These are phyloP conservation scores for Mortierella sp. DNA, from an alignment of 371 early-diverging fungal species.

Conservation along the genomic window DNA sequence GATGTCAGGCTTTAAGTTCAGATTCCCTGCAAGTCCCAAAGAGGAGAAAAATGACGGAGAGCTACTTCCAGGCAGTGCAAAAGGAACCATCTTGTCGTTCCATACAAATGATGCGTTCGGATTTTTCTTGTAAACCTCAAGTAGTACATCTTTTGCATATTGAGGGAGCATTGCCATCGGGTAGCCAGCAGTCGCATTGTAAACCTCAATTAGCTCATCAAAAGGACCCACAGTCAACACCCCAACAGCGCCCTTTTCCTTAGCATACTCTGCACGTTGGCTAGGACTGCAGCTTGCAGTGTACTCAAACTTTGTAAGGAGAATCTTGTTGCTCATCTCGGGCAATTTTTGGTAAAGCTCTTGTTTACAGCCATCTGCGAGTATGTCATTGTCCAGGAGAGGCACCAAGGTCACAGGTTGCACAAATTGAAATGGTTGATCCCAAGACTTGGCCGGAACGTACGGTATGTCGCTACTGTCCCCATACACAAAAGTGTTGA, in stretches of 20 bases:
- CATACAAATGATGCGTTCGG: neutral
- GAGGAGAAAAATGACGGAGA: constrained; percentile 61
- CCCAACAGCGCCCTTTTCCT: constrained; percentile 70
- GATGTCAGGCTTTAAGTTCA: constrained; percentile 62
- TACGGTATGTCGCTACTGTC: constrained; percentile 13
- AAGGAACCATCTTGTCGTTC: neutral
- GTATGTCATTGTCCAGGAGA: constrained; percentile 22
- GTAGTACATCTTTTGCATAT: constrained; percentile 49
- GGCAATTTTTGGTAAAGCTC: constrained; percentile 15
- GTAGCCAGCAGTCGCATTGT: constrained; percentile 35
- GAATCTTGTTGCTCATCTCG: constrained; percentile 62
- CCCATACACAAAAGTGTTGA: constrained; percentile 27
- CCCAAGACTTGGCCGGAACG: constrained; percentile 17
- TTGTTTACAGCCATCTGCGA: constrained; percentile 62
- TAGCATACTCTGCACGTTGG: constrained; percentile 62
- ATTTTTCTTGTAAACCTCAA: constrained; percentile 18
- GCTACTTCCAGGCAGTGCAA: constrained; percentile 43
- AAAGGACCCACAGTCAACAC: constrained; percentile 60
- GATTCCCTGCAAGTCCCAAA: constrained; percentile 59
- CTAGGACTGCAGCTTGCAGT: constrained; percentile 57
- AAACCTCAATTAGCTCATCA: constrained; percentile 54
- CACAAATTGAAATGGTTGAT: constrained; percentile 17
- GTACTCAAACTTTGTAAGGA: constrained; percentile 66
- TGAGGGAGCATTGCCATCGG: constrained; percentile 56
- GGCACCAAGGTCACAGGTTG: constrained; percentile 24